Base-by-base conservation (phyloP, 1,284 basidiomycete species). In the Phellinidium pouzarii region DNA sequence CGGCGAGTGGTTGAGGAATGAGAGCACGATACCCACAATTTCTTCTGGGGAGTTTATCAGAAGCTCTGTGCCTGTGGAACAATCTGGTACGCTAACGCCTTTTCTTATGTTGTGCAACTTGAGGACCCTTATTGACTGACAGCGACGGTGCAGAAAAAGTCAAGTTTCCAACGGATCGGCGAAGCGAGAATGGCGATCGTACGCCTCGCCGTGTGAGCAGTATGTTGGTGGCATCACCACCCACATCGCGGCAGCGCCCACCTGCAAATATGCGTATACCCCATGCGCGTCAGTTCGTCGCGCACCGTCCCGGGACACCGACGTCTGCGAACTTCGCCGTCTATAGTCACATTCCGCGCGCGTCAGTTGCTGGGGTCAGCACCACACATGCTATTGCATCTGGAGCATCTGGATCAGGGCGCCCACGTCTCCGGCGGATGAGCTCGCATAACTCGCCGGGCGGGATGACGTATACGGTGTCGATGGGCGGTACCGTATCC, bases 1-100 rank as follows among this genome's bases (percentile, higher is more conserved):
- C 58, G 69, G 74, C 3, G 77, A 78, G 54, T 79, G 78, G 25
- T 26, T 61, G 53, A 71, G 67, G 54, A 69, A 68, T 41, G 68
- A 62, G 43, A 73, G 70, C 50, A 65, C 59, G 58, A 64, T 59
- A 2, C 61, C 64, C 5, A 61, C 48, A 12, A n/a, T n/a, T n/a
- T n/a, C n/a, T n/a, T 23, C 50, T 9, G 37, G 23, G 38, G 34
- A 36, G 27, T 49, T 54, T 17, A 29, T 38, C 14, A 31, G 43
- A 25, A 53, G 45, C 25, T 40, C 57, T 49, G 29, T 44, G 8
- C 7, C 48, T 26, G 9, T 40, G n/a, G 14, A 41, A 34, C n/a
- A 62, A 48, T 26, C 29, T 36, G 4, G 60, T 53, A 22, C 38
- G 55, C 48, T 0, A 4, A 49, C 51, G 14, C 17, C 14, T 22